Percentiles rank a stretch among this genome's conserved stretches.
phyloP scores from a whole-genome alignment of 2,329 filamentous ascomycete genomes.

The Penicillium sp. region DNA sequence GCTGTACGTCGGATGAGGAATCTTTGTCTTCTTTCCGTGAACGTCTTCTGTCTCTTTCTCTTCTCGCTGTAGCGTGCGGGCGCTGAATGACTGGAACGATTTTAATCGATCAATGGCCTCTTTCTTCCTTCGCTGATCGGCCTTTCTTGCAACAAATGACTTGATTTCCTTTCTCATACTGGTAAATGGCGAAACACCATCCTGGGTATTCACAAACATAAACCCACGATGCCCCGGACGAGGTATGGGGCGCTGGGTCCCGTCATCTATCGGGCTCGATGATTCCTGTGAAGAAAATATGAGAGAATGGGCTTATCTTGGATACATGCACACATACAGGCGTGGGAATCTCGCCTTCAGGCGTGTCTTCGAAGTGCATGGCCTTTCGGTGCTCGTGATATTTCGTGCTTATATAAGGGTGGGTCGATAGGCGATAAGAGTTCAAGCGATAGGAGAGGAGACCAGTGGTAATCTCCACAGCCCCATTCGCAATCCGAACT shows the following conservation, averaged over 20 bases:
- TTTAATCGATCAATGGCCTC: slow-evolving; percentile 1
- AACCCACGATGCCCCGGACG: background rate
- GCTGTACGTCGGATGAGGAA: background rate
- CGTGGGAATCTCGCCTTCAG: background rate
- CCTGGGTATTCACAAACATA: background rate
- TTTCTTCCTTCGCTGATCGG: slow-evolving; percentile 1
- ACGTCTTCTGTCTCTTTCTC: background rate
- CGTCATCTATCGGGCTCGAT: background rate
- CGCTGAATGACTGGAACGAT: background rate
- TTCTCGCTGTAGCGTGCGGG: background rate
- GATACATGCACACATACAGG: background rate
- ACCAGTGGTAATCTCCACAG: background rate
- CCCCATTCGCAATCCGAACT: background rate
- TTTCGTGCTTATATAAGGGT: background rate
- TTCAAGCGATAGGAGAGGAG: background rate
- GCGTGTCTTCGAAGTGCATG: background rate
- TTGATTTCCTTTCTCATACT: background rate
- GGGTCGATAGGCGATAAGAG: background rate
- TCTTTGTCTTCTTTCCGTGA: background rate
- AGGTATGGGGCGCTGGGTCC: background rate
- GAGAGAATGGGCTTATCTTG: background rate
- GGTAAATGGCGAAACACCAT: background rate
- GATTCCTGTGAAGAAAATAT: background rate
- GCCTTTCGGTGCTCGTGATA: background rate
- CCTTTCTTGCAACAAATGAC: slow-evolving; percentile 1